phyloP scores from a whole-genome alignment of 257 asterid species.

The Solanum sparsipilum region DNA sequence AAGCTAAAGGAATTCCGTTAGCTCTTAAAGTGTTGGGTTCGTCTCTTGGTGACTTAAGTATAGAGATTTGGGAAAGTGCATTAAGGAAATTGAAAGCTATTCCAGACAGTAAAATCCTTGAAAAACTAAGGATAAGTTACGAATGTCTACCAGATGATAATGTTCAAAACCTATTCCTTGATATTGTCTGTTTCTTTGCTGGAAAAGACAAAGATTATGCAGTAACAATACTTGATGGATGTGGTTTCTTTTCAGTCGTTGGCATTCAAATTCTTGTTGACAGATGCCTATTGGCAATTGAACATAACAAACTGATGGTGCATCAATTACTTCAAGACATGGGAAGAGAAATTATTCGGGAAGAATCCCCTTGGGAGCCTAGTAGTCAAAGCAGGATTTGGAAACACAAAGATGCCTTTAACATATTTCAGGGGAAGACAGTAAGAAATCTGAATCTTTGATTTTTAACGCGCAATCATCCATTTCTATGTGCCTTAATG shows the following conservation, averaged over 20 bases:
- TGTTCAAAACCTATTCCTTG: background rate
- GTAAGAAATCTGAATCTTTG: background rate
- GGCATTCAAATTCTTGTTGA: background rate
- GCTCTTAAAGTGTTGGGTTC: conserved; percentile 14
- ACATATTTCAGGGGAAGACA: background rate
- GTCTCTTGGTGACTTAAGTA: background rate
- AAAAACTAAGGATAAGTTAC: background rate
- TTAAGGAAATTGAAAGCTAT: background rate
- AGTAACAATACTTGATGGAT: background rate
- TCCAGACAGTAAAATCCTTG: background rate
- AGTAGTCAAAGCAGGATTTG: conserved; percentile 3
- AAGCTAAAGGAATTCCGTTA: conserved; percentile 3
- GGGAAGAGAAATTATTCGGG: conserved; percentile 7
- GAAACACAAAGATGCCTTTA: background rate
- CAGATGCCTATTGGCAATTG: background rate
- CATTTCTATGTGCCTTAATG: background rate
- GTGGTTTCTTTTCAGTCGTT: background rate
- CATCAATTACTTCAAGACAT: conserved; percentile 8
- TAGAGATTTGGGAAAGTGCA: conserved; percentile 1
- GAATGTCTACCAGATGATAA: conserved; percentile 1
- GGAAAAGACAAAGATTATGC: background rate
- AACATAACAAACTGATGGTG: background rate
- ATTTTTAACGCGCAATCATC: background rate
- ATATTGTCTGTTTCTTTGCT: conserved; percentile 5
- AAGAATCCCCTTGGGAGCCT: conserved; percentile 3